A percentile compares a stretch with the other conserved stretches of the same genome.
Evolutionary conservation across 441 rosid species (phyloP).

Genomic region (Gossypium schwendimanii): DNA sequence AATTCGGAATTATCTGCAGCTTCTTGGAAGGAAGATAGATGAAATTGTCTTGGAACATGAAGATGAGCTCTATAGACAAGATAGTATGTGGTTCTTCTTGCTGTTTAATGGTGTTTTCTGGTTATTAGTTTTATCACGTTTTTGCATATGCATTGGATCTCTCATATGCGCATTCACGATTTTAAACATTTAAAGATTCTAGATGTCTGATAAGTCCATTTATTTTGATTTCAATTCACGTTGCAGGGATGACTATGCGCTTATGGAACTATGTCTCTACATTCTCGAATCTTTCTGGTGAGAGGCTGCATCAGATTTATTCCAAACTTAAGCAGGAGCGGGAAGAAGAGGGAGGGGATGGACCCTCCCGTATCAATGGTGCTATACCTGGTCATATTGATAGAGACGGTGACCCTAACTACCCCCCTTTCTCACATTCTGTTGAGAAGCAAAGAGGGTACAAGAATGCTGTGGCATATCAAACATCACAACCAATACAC

Average conservation of each 20-base stretch:
- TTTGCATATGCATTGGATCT: neutral
- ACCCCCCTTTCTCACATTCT: slow-evolving; percentile 34
- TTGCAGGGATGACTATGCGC: slow-evolving; percentile 79
- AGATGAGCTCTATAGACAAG: slow-evolving; percentile 65
- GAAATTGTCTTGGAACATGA: slow-evolving; percentile 65
- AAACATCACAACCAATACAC: slow-evolving; percentile 40
- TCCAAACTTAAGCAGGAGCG: slow-evolving; percentile 79
- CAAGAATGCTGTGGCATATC: slow-evolving; percentile 37
- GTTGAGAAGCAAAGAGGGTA: slow-evolving; percentile 48
- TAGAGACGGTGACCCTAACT: slow-evolving; percentile 36
- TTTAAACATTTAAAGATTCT: neutral
- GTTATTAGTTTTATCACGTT: neutral
- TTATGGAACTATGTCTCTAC: slow-evolving; percentile 95
- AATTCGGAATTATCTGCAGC: slow-evolving; percentile 88
- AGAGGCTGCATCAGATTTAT: slow-evolving; percentile 78
- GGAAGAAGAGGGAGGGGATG: slow-evolving; percentile 67
- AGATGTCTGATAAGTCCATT: neutral
- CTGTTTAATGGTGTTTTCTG: neutral
- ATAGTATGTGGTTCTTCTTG: slow-evolving; percentile 49
- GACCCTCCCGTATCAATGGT: slow-evolving; percentile 67
- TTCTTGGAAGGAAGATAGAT: slow-evolving; percentile 79
- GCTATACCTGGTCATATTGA: slow-evolving; percentile 30
- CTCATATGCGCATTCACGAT: neutral
- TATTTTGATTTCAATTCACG: neutral
- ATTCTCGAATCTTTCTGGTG: slow-evolving; percentile 89